Conservation (phyloP, 768 basidiomycete genomes). For the Tricholoma matsutake region DNA sequence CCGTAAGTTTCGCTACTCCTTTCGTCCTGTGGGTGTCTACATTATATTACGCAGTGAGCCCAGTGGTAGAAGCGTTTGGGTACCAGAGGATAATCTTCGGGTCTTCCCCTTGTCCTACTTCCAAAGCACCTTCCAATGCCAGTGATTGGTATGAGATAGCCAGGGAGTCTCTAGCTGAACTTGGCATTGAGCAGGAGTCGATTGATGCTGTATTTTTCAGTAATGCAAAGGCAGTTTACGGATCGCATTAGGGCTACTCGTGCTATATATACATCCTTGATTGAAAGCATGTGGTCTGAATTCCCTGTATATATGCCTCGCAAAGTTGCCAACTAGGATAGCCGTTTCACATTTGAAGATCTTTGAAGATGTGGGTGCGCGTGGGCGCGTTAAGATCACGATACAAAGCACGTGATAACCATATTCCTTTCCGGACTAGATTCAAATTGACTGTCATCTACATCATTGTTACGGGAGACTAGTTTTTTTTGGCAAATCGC, state of each 20-base stretch:
- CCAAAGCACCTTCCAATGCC: slow-evolving; percentile 45
- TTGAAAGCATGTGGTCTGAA: not conserved
- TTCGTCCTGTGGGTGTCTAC: not conserved
- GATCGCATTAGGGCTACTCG: slow-evolving; percentile 11
- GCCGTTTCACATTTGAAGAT: too few species aligned
- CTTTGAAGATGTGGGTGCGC: not conserved
- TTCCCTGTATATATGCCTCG: too few species aligned
- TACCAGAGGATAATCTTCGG: slow-evolving; percentile 82
- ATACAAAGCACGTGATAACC: not conserved
- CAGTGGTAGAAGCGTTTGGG: slow-evolving; percentile 83
- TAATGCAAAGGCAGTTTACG: slow-evolving; percentile 49
- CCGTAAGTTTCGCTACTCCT: slow-evolving; percentile 46
- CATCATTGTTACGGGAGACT: too few species aligned
- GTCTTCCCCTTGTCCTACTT: slow-evolving; percentile 61
- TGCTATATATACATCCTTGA: not conserved
- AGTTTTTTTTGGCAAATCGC: slow-evolving; percentile 6
- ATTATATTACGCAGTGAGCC: slow-evolving; percentile 55
- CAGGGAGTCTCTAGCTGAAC: slow-evolving; percentile 72
- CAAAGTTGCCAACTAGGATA: too few species aligned
- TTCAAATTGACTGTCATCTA: too few species aligned
- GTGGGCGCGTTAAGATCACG: slow-evolving; percentile 1
- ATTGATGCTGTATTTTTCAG: slow-evolving; percentile 70
- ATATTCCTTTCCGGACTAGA: not conserved
- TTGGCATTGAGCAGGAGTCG: slow-evolving; percentile 74
- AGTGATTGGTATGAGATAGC: slow-evolving; percentile 82